Base-by-base conservation (phyloP, 176 grass and related monocot species). In the Oryza australiensis region DNA sequence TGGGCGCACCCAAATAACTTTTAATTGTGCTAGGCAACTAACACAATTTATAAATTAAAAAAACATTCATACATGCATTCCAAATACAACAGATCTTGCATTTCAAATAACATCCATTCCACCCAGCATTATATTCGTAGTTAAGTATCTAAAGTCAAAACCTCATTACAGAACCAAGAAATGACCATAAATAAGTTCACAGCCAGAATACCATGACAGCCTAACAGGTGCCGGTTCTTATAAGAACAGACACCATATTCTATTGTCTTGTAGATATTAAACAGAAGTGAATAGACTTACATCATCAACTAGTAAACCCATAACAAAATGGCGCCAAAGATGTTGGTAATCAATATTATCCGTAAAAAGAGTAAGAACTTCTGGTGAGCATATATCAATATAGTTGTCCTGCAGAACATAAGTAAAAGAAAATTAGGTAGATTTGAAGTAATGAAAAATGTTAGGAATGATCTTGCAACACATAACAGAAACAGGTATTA, bases 311-410 rank as follows among this genome's bases (percentile, higher is more conserved):
- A 95, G 77, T 80, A 98, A 88, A 82, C 96, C 96, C 87, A 95
- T 98, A 38, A 98, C 83, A 15, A 98, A 98, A 91, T 98, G 96
- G 66, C 92, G 92, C 22, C 96, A 90, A 75, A 98, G 93, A 86
- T 98, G 88, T 62, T 95, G 96, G 80, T 98, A 95, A 63, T 98
- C 96, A 77, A 98, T 95, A 74, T 98, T 98, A 83, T 98, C 96
- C 5, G 89, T 91, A 84, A 98, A 93, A 78, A 98, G 89, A 69
- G 89, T 98, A 28, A 98, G 80, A 68, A 98, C 92, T 75, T 98
- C 93, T 18, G 90, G 89, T 41, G 96, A 95, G 90, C 96, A 98
- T 75, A 98, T 95, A 87, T 98, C 96, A 73, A 98, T 93, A 81
- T 93, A 98, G 73, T 93, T 95, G 79, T 98, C 96, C 93, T 98